Percentiles rank a stretch among this genome's conserved stretches.
phyloP scores from a whole-genome alignment of 768 basidiomycete species.

The Pisolithus albus region DNA sequence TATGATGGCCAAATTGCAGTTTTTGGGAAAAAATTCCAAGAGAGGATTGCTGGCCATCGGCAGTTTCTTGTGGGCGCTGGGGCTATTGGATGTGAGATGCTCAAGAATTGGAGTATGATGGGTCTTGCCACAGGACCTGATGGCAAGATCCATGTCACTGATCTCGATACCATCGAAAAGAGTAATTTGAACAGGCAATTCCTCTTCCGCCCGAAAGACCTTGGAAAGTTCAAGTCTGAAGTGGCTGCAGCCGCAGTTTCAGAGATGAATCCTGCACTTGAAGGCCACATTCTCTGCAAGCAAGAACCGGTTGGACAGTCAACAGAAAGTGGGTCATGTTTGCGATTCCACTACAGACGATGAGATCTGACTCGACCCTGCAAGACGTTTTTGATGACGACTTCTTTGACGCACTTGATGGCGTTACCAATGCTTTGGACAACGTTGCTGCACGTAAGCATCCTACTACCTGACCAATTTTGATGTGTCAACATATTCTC shows the following conservation, averaged over 20 bases:
- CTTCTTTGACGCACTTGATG: slow-evolving; percentile 85
- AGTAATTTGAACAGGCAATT: slow-evolving; percentile 98
- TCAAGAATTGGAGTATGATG: slow-evolving; percentile 99
- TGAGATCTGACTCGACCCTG: slow-evolving; percentile 13
- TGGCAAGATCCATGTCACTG: slow-evolving; percentile 87
- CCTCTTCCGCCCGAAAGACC: slow-evolving; percentile 91
- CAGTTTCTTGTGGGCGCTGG: slow-evolving; percentile 99
- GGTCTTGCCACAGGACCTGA: slow-evolving; percentile 77
- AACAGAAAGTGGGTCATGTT: slow-evolving; percentile 71
- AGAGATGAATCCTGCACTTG: slow-evolving; percentile 92
- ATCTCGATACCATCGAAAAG: slow-evolving; percentile 99
- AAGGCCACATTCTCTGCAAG: slow-evolving; percentile 77
- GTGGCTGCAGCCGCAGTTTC: slow-evolving; percentile 85
- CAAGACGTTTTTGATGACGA: slow-evolving; percentile 80
- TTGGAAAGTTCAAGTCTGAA: slow-evolving; percentile 96
- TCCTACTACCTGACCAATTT: neutral
- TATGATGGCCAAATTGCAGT: slow-evolving; percentile 96
- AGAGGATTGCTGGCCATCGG: slow-evolving; percentile 80
- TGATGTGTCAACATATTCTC: slow-evolving; percentile 4
- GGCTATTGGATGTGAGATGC: slow-evolving; percentile 99
- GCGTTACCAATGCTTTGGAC: slow-evolving; percentile 96
- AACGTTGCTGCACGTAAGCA: slow-evolving; percentile 89
- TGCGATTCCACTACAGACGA: neutral
- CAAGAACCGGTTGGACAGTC: slow-evolving; percentile 91
- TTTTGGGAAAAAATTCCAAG: slow-evolving; percentile 89